These are phyloP conservation scores for Juglanconis juglandina DNA, from an alignment of 2,329 filamentous ascomycete genomes.

Conservation along the genomic window DNA sequence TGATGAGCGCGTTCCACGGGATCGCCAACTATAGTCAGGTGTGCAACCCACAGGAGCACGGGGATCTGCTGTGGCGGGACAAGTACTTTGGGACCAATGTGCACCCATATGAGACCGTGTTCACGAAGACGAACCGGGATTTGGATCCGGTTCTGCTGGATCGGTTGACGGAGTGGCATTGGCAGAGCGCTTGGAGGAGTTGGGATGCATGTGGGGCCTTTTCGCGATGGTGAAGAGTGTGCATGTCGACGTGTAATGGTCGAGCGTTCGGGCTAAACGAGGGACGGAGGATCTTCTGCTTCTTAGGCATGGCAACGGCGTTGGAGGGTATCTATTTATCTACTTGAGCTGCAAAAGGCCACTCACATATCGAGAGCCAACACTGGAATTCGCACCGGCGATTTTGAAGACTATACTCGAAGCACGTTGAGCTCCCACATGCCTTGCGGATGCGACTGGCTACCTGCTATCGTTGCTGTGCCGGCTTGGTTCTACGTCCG, in stretches of 20 bases:
- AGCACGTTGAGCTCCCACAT: background rate
- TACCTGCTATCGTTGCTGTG: no score
- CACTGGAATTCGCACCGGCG: background rate
- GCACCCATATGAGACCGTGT: constrained; percentile 35
- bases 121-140: constrained; percentile 30
- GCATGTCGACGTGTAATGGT: background rate
- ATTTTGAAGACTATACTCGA: background rate
- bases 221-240: constrained; percentile 11
- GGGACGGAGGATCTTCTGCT: background rate
- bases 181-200: constrained; percentile 20
- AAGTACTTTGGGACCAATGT: constrained; percentile 31
- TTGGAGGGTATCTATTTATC: background rate
- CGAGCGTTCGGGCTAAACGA: background rate
- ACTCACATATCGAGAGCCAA: background rate
- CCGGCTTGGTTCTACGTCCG: no score
- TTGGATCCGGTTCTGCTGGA: constrained; percentile 27
- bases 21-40: constrained; percentile 20
- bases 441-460: background rate
- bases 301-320: background rate
- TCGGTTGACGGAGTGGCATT: constrained; percentile 29
- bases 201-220: constrained; percentile 22
- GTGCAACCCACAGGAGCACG: constrained; percentile 20
- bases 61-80: constrained; percentile 26
- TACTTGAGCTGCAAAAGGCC: background rate
- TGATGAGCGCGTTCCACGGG: constrained; percentile 31